phyloP scores from a whole-genome alignment of 2,329 filamentous ascomycete genomes.

The Monosporascus sp. region DNA sequence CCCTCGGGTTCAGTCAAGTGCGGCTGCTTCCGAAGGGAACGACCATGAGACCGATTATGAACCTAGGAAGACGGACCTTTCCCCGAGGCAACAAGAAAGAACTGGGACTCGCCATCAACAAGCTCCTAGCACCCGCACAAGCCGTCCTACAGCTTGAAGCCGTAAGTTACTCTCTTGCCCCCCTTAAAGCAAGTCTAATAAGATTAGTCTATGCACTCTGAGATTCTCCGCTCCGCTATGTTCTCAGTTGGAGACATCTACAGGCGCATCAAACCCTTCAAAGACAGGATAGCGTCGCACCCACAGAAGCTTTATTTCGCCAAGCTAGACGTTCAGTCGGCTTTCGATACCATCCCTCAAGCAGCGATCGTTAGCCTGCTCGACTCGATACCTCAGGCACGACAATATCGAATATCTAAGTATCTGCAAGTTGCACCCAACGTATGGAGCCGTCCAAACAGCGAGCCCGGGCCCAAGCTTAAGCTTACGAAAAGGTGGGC shows the following conservation, averaged over 20 bases:
- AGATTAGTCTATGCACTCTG: slow-evolving; percentile 42
- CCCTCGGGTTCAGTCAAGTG: slow-evolving; percentile 71
- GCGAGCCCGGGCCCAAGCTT: slow-evolving; percentile 28
- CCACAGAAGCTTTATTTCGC: slow-evolving; percentile 67
- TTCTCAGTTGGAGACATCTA: slow-evolving; percentile 81
- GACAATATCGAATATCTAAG: slow-evolving; percentile 65
- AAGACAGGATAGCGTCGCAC: slow-evolving; percentile 37
- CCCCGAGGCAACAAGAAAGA: slow-evolving; percentile 36
- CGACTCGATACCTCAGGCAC: slow-evolving; percentile 47
- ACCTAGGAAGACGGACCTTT: slow-evolving; percentile 64
- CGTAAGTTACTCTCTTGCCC: slow-evolving; percentile 32
- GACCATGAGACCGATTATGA: slow-evolving; percentile 80
- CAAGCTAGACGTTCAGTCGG: slow-evolving; percentile 86
- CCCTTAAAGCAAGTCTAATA: slow-evolving; percentile 4
- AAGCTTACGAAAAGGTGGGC: slow-evolving; percentile 45
- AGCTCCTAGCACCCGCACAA: slow-evolving; percentile 65
- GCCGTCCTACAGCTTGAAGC: slow-evolving; percentile 76
- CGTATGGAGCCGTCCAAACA: slow-evolving; percentile 33
- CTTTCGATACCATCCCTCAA: slow-evolving; percentile 95
- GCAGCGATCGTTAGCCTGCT: slow-evolving; percentile 64
- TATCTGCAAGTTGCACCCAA: slow-evolving; percentile 59
- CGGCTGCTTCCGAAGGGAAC: slow-evolving; percentile 75
- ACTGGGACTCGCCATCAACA: slow-evolving; percentile 38
- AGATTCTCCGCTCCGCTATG: slow-evolving; percentile 69
- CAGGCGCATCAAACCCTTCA: slow-evolving; percentile 65